Evolutionary conservation across 2,329 filamentous ascomycete species (phyloP).

Genomic region (Aspergillus oerlinghausenensis): DNA sequence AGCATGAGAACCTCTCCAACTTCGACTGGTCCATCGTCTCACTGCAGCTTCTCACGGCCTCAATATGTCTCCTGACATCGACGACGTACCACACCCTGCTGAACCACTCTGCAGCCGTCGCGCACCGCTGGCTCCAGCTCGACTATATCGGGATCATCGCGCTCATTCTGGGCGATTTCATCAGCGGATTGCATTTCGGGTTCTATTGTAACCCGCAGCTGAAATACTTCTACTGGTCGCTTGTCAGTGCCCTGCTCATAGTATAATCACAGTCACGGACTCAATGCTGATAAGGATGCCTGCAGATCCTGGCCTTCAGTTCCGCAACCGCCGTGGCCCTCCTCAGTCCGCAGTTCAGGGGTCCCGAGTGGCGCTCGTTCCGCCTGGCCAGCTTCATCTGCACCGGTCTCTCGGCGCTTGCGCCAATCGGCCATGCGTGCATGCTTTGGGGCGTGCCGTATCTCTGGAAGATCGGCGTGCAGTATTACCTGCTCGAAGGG

Average conservation of each 20-base stretch:
- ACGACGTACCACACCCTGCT: slow-evolving; percentile 31
- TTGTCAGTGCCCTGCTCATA: slow-evolving; percentile 19
- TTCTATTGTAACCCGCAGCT: slow-evolving; percentile 31
- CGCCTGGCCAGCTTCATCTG: slow-evolving; percentile 25
- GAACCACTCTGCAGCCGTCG: slow-evolving; percentile 27
- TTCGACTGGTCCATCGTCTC: slow-evolving; percentile 15
- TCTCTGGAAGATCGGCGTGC: slow-evolving; percentile 23
- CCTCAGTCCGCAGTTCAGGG: slow-evolving; percentile 31
- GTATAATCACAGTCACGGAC: background rate
- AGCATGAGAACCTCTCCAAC: slow-evolving; percentile 1
- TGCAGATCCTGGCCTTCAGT: slow-evolving; percentile 27
- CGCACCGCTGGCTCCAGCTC: slow-evolving; percentile 21
- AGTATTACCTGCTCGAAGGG: slow-evolving; percentile 32
- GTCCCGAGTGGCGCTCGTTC: slow-evolving; percentile 23
- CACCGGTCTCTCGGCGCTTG: slow-evolving; percentile 31
- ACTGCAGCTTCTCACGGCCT: slow-evolving; percentile 20
- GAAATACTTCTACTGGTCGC: slow-evolving; percentile 30
- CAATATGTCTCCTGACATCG: slow-evolving; percentile 32
- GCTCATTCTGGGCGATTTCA: slow-evolving; percentile 31
- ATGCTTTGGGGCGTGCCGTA: slow-evolving; percentile 21
- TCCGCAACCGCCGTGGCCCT: slow-evolving; percentile 28
- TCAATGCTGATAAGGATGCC: background rate
- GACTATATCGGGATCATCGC: slow-evolving; percentile 33
- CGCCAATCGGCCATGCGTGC: slow-evolving; percentile 29
- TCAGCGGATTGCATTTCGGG: slow-evolving; percentile 32